Percentiles rank a stretch among this genome's conserved stretches.
Conservation (phyloP, 257 asterid genomes). For the Orobanche coerulescens region DNA sequence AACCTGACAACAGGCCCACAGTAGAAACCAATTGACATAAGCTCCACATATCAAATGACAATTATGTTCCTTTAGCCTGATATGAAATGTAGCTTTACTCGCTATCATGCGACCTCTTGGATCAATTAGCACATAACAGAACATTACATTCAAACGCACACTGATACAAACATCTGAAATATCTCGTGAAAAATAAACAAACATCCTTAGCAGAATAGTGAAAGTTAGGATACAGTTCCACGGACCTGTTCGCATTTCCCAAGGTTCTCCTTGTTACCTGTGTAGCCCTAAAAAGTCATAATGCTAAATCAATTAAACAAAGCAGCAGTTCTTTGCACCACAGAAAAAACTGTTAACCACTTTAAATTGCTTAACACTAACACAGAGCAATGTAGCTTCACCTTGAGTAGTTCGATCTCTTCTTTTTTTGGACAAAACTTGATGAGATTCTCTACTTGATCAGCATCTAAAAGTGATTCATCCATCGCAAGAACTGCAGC, state of each 20-base stretch:
- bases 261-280: constrained; percentile 71
- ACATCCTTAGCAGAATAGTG: constrained; percentile 11
- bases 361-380: constrained; percentile 12
- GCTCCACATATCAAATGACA: too few species aligned
- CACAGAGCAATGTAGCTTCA: constrained; percentile 26
- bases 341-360: constrained; percentile 4
- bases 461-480: constrained; percentile 83
- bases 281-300: constrained; percentile 45
- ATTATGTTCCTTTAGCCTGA: too few species aligned
- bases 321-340: constrained; percentile 17
- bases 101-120: too few species aligned
- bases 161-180: constrained; percentile 9
- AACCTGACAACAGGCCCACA: too few species aligned
- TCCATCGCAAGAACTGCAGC: constrained; percentile 91
- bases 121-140: too few species aligned
- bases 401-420: constrained; percentile 96
- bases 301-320: constrained; percentile 22
- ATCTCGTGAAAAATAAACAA: constrained; percentile 1
- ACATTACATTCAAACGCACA: constrained; percentile 13
- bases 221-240: constrained; percentile 13
- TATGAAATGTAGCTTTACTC: too few species aligned
- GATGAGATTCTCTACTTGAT: constrained; percentile 94
- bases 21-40: too few species aligned
- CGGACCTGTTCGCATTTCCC: constrained; percentile 98
- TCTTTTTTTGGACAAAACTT: constrained; percentile 94